Conservation (phyloP, 306 rosid species). For the Albizia julibrissin region DNA sequence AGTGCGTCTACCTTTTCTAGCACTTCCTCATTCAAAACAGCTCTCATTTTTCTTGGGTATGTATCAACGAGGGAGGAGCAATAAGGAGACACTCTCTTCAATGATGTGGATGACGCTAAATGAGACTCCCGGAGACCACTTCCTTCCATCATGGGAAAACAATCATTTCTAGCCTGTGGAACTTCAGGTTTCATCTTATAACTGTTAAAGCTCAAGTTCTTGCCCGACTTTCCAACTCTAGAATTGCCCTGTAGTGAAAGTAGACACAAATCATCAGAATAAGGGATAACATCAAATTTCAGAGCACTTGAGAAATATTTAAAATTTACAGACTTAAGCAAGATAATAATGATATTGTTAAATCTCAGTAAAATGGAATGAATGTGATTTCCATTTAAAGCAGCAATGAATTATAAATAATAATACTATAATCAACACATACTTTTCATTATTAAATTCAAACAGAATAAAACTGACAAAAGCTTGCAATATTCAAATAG, state of each 20-base stretch:
- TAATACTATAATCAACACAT: neutral
- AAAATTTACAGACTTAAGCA: neutral
- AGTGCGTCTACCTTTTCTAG: constrained; percentile 77
- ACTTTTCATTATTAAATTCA: neutral
- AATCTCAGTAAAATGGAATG: neutral
- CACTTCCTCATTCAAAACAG: constrained; percentile 45
- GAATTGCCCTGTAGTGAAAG: constrained; percentile 44
- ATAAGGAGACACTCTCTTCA: constrained; percentile 59
- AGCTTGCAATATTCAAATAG: neutral
- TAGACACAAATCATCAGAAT: constrained; percentile 24
- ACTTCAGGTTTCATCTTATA: constrained; percentile 31
- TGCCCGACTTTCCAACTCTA: constrained; percentile 32
- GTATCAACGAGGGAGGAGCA: constrained; percentile 39
- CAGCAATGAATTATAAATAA: neutral
- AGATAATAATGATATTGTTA: neutral
- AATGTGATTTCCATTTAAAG: neutral
- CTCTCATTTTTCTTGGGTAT: constrained; percentile 59
- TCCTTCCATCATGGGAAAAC: constrained; percentile 39
- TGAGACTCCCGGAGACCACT: constrained; percentile 46
- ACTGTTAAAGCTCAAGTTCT: constrained; percentile 34
- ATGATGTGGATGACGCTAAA: constrained; percentile 41
- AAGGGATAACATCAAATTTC: constrained; percentile 21
- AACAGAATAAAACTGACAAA: neutral
- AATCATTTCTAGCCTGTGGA: constrained; percentile 31
- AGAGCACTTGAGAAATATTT: constrained; percentile 4